Evolutionary conservation across 1,284 basidiomycete genomes (phyloP).

Genomic region (Ceratobasidium sp.): DNA sequence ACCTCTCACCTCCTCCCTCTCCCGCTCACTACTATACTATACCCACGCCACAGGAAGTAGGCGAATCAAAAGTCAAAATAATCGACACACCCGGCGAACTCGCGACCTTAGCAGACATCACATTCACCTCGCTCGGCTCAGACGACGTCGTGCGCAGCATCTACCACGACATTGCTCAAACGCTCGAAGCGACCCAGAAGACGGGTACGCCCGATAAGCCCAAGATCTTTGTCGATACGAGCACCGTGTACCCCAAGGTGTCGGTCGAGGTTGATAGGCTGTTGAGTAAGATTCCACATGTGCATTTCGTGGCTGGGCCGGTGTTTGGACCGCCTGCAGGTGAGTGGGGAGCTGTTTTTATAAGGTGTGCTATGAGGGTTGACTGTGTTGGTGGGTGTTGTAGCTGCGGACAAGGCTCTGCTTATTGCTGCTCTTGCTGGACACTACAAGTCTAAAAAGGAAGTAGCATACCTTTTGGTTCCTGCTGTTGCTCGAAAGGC

Average conservation of each 20-base stretch:
- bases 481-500: slow-evolving; percentile 83
- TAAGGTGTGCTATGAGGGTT: slow-evolving; percentile 57
- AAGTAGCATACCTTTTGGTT: slow-evolving; percentile 78
- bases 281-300: slow-evolving; percentile 71
- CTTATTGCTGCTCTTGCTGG: slow-evolving; percentile 86
- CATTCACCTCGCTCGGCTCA: slow-evolving; percentile 81
- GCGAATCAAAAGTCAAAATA: slow-evolving; percentile 65
- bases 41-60: slow-evolving; percentile 63
- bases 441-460: slow-evolving; percentile 86
- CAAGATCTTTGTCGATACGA: slow-evolving; percentile 86
- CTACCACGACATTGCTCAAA: slow-evolving; percentile 73
- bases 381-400: slow-evolving; percentile 43
- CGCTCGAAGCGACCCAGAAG: slow-evolving; percentile 60
- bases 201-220: slow-evolving; percentile 55
- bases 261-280: slow-evolving; percentile 82
- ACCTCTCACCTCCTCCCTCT: no score
- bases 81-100: slow-evolving; percentile 70
- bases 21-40: not conserved
- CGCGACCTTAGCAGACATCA: slow-evolving; percentile 78
- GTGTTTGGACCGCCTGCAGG: slow-evolving; percentile 73
- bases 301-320: slow-evolving; percentile 80
- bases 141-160: slow-evolving; percentile 81
- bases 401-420: slow-evolving; percentile 75
- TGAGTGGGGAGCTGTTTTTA: slow-evolving; percentile 18
- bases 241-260: slow-evolving; percentile 80